Evolutionary conservation across 768 basidiomycete genomes (phyloP), one percentile per base, ranked within the genome.

Genomic region (Daedaleopsis sinensis): DNA sequence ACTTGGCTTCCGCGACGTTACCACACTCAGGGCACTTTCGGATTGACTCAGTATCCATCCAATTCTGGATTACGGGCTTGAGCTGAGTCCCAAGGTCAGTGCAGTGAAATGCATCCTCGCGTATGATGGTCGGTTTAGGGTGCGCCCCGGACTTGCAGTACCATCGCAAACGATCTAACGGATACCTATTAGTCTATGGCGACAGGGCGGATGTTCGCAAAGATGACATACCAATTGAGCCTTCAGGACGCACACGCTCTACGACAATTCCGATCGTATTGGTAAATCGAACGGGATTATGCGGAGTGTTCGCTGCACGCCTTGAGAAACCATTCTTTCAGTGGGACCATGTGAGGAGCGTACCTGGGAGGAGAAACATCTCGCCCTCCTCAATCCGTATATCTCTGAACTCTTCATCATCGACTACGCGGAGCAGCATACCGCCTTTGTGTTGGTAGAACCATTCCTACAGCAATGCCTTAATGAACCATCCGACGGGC

Each of bases 361-460:
- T 64, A 93, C 96, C 91, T 52, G 96, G 96, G 23, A 98, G 79
- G 67, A 98, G 70, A 74, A 97, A 98, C 95, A 98, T 98, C 62
- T 95, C 94, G 50, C 96, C 96, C 74, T 99, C 95, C 64, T 88
- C 90, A 67, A 98, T 97, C 27, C 77, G 78, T 51, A 98, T 91
- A 72, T 98, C 96, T 70, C 82, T 80, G 75, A 96, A 96, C 63
- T 79, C 77, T 11, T 84, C 86, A 8, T 85, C 91, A 52, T 94
- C 92, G 16, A 97, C 89, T 1, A 93, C 88, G 61, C 91, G 87
- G 21, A 99, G 80, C 2, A 93, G 78, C 95, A 98, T 98, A 2
- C 83, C 86, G 3, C 96, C 96, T 73, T 95, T 94, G 79, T 96
- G 82, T 72, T 99, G 96, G 75, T 95, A 98, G 75, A 98, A 98